Conservation (phyloP, 805 yeast genomes). For the Nakazawaea pomicola region DNA sequence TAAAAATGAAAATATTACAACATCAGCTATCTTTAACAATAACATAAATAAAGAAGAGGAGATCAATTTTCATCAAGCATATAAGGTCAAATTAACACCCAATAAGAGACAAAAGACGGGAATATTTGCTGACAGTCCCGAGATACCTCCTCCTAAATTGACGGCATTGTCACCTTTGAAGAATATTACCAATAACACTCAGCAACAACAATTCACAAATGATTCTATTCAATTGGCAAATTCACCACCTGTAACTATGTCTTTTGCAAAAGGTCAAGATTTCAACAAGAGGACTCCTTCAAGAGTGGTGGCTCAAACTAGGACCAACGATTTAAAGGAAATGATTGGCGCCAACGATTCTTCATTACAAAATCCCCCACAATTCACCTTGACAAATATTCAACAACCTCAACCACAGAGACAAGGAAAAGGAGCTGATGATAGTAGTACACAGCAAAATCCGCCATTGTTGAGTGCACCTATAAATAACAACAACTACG, state of each 20-base stretch:
- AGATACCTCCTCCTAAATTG: slow-evolving; percentile 9
- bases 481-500: slow-evolving; percentile 1
- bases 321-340: slow-evolving; percentile 10
- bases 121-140: slow-evolving; percentile 10
- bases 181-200: background rate
- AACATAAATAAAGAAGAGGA: slow-evolving; percentile 1
- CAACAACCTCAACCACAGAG: background rate
- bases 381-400: slow-evolving; percentile 4
- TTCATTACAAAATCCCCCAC: slow-evolving; percentile 11
- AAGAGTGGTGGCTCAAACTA: slow-evolving; percentile 1
- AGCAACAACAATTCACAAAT: background rate
- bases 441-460: background rate
- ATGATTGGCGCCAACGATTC: slow-evolving; percentile 8
- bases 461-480: background rate
- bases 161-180: slow-evolving; percentile 4
- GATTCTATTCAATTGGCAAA: slow-evolving; percentile 1
- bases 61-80: slow-evolving; percentile 9
- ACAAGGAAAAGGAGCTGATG: background rate
- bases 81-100: slow-evolving; percentile 11
- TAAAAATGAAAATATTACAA: background rate
- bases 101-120: slow-evolving; percentile 11
- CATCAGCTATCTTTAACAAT: slow-evolving; percentile 1
- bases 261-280: slow-evolving; percentile 5
- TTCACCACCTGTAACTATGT: slow-evolving; percentile 13
- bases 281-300: slow-evolving; percentile 3